Conservation (phyloP, 1,284 basidiomycete genomes). For the Moesziomyces globuligerus region DNA sequence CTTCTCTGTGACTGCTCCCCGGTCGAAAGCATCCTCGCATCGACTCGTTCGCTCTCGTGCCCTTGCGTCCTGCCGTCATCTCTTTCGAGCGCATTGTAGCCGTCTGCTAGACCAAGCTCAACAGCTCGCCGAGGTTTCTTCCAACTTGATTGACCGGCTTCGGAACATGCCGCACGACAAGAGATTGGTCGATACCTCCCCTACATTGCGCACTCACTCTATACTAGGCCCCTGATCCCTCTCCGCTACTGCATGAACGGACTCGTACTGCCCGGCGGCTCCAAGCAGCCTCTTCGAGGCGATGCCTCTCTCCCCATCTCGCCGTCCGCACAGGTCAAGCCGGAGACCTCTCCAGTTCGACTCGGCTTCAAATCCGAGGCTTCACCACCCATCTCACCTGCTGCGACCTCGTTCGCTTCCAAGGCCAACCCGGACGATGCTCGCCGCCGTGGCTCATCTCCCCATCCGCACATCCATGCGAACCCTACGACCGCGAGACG, state of each 20-base stretch:
- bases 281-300: slow-evolving; percentile 40
- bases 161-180: slow-evolving; percentile 41
- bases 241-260: slow-evolving; percentile 41
- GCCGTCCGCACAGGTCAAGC: slow-evolving; percentile 20
- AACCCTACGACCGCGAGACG: slow-evolving; percentile 2
- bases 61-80: slow-evolving; percentile 3
- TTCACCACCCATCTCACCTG: slow-evolving; percentile 3
- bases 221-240: background rate
- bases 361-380: slow-evolving; percentile 27
- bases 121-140: slow-evolving; percentile 18
- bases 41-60: too few species aligned
- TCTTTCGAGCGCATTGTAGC: slow-evolving; percentile 10
- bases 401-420: slow-evolving; percentile 4
- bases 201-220: slow-evolving; percentile 10
- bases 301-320: slow-evolving; percentile 27
- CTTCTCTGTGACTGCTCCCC: too few species aligned
- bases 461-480: slow-evolving; percentile 4
- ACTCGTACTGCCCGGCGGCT: slow-evolving; percentile 42
- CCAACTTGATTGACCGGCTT: slow-evolving; percentile 13
- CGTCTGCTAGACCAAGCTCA: slow-evolving; percentile 3
- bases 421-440: background rate
- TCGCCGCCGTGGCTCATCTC: slow-evolving; percentile 6
- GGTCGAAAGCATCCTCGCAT: background rate
- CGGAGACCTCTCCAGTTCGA: slow-evolving; percentile 5
- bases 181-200: slow-evolving; percentile 19